Base-by-base conservation (phyloP, 2,329 filamentous ascomycete species). In the Pestalotiopsis fici region DNA sequence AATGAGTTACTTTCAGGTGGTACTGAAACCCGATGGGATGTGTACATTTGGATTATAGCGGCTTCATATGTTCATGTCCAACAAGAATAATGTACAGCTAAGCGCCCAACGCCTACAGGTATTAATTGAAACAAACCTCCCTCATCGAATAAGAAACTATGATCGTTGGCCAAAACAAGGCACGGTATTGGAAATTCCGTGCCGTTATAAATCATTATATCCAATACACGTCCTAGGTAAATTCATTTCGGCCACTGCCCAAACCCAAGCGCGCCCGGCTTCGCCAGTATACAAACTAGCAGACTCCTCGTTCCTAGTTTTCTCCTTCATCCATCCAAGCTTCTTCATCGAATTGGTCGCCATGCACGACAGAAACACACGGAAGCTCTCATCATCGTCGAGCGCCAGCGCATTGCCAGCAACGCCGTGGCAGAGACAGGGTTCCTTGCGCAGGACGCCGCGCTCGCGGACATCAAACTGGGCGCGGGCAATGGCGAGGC, bases 341-440 rank as follows among this genome's bases (percentile, higher is more conserved):
- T 55, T 27, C 63, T 72, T 69, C 47, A 75, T 68, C 1, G 35
- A 56, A 3, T 69, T 67, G 4, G 66, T 72, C 13, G 57, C 39
- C 74, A 74, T 74, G 57, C 73, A 74, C 57, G 68, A 70, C 50
- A 74, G n/a, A 37, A 76, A 73, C 23, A 74, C 72, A 21, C 35
- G 3, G 28, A 75, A 73, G 27, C 64, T 59, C 4, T 69, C 63
- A 6, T 69, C 64, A 4, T 65, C 65, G 1, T 69, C 70, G 4
- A 76, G 65, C 27, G 73, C 74, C 18, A 92, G 78, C 18, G 88
- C 87, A 73, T 92, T 92, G 7, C 90, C 88, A 15, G 87, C 83
- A 31, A 91, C 87, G 0, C 90, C 87, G 73, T 92, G 89, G 72
- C 90, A 92, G 43, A 92, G 75, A 72, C 87, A 90, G 1, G 89